Evolutionary conservation across 1,284 basidiomycete species (phyloP).

Genomic region (Ganoderma sinense): DNA sequence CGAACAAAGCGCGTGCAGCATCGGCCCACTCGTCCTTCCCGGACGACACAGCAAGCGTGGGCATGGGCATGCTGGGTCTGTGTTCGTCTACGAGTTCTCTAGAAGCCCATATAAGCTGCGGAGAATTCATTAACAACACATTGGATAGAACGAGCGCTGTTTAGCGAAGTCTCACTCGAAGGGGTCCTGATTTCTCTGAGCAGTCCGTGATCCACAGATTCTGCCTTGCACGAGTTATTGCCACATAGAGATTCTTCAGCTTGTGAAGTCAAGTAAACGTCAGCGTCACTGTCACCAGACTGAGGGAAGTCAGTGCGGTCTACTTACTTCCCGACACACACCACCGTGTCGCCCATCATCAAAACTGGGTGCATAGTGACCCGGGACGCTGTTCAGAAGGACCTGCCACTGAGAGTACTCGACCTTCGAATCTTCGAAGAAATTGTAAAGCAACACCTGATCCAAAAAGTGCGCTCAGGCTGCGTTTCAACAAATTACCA

Average conservation of each 20-base stretch:
- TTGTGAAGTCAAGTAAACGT: slow-evolving; percentile 32
- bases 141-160: not conserved
- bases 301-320: not conserved
- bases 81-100: slow-evolving; percentile 50
- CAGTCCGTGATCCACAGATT: slow-evolving; percentile 72
- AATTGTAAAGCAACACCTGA: slow-evolving; percentile 74
- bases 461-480: not conserved
- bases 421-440: slow-evolving; percentile 68
- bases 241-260: slow-evolving; percentile 75
- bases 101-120: slow-evolving; percentile 57
- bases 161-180: slow-evolving; percentile 51
- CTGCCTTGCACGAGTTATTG: slow-evolving; percentile 70
- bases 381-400: slow-evolving; percentile 51
- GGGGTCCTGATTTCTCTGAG: slow-evolving; percentile 60
- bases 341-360: slow-evolving; percentile 60
- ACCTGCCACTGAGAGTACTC: slow-evolving; percentile 63
- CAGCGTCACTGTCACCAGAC: not conserved
- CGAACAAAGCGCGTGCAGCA: slow-evolving; percentile 58
- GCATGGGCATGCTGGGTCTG: slow-evolving; percentile 50
- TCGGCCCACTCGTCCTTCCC: slow-evolving; percentile 58
- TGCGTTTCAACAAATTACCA: not conserved
- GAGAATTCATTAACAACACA: not conserved
- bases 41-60: slow-evolving; percentile 49
- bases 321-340: slow-evolving; percentile 62
- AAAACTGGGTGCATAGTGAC: slow-evolving; percentile 51